Conservation (phyloP, 495 filamentous ascomycete genomes). For the Cudoniella acicularis region DNA sequence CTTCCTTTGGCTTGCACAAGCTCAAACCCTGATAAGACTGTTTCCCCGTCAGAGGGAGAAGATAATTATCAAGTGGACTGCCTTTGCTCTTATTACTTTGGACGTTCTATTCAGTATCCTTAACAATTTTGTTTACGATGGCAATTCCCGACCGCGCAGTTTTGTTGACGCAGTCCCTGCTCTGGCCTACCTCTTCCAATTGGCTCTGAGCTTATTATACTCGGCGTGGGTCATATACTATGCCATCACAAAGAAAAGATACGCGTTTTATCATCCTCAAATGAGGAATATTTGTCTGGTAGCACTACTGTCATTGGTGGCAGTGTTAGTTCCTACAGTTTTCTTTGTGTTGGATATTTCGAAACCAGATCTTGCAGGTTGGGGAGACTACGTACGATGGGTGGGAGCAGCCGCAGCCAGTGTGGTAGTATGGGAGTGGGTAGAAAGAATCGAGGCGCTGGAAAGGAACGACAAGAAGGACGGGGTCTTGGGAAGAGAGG, state of each 20-base stretch:
- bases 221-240: slow-evolving; percentile 97
- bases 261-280: slow-evolving; percentile 87
- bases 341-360: slow-evolving; percentile 96
- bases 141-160: slow-evolving; percentile 58
- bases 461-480: slow-evolving; percentile 96
- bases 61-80: slow-evolving; percentile 97
- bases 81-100: slow-evolving; percentile 85
- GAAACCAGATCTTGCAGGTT: slow-evolving; percentile 80
- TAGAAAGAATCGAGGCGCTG: slow-evolving; percentile 94
- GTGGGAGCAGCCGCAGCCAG: slow-evolving; percentile 94
- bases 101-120: slow-evolving; percentile 86
- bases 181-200: slow-evolving; percentile 88
- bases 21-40: slow-evolving; percentile 89
- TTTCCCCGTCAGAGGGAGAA: slow-evolving; percentile 97
- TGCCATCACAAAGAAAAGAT: slow-evolving; percentile 83
- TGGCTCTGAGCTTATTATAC: slow-evolving; percentile 85
- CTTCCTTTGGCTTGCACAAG: slow-evolving; percentile 95
- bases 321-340: slow-evolving; percentile 85
- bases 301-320: slow-evolving; percentile 70
- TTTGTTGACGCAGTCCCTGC: slow-evolving; percentile 90
- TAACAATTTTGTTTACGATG: slow-evolving; percentile 72
- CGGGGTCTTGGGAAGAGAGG: slow-evolving; percentile 87
- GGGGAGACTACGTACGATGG: slow-evolving; percentile 98
- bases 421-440: slow-evolving; percentile 99
- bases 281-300: slow-evolving; percentile 91